A percentile compares a stretch with the other conserved stretches of the same genome.
phyloP scores from a whole-genome alignment of 2,329 filamentous ascomycete species.

The Teratosphaeria zuluensis region DNA sequence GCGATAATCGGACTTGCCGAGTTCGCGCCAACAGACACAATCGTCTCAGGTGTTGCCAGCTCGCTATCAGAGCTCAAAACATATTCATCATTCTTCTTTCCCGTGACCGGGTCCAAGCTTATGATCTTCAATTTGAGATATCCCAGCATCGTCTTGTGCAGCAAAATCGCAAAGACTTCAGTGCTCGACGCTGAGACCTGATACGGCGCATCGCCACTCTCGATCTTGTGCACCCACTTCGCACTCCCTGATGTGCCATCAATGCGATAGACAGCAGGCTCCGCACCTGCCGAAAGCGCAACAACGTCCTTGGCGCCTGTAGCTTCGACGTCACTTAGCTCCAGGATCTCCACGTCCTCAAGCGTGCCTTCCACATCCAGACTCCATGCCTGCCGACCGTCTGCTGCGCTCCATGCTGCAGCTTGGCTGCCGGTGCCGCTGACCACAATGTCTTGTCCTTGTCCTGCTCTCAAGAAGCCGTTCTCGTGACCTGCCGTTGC shows the following conservation, averaged over 20 bases:
- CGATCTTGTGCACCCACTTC: conserved; percentile 64
- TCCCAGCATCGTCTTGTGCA: conserved; percentile 56
- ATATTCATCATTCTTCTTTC: conserved; percentile 62
- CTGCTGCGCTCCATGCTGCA: conserved; percentile 72
- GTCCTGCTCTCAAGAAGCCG: conserved; percentile 57
- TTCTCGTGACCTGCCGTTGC: conserved; percentile 15
- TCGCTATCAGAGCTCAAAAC: conserved; percentile 65
- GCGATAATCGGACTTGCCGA: conserved; percentile 64
- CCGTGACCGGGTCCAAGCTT: conserved; percentile 62
- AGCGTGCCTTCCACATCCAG: conserved; percentile 46
- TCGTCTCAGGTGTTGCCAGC: conserved; percentile 52
- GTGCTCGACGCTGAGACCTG: conserved; percentile 62
- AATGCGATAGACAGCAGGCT: conserved; percentile 57
- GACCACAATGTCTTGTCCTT: conserved; percentile 67
- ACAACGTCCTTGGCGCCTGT: conserved; percentile 56
- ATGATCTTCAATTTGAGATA: conserved; percentile 70
- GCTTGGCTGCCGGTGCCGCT: conserved; percentile 62
- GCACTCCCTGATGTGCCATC: conserved; percentile 62
- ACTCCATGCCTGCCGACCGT: conserved; percentile 71
- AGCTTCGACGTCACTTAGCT: conserved; percentile 48
- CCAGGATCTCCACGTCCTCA: conserved; percentile 67
- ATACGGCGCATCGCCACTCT: conserved; percentile 59
- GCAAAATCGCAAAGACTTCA: conserved; percentile 64
- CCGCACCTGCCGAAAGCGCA: conserved; percentile 52
- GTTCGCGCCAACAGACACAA: conserved; percentile 67